Evolutionary conservation across 164 flowering plant species (phyloP), one percentile per base, ranked within the genome.

Genomic region (Warburgia ugandensis): DNA sequence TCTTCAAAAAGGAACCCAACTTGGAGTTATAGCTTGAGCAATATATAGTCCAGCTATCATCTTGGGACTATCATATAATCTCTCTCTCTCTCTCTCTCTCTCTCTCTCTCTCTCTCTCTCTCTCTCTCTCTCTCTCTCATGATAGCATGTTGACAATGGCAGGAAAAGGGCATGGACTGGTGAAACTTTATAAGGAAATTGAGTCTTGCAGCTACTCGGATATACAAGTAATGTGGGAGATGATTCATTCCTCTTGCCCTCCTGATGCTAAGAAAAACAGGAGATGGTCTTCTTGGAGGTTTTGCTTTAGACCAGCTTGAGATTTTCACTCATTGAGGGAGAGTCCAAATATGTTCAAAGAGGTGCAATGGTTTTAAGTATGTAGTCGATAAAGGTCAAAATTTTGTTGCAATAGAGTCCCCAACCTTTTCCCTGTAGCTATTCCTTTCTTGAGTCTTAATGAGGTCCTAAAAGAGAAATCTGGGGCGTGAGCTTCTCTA

Each of bases 141-240:
- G 42, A 8, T 31, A 10, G 17, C 2, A 6, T 8, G 33, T 29
- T 44, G 19, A 20, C 7, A 51, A 35, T 33, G 29, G 40, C 55
- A 51, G 55, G 45, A 11, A 21, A 51, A n/a, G 45, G 35, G 44
- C 45, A 39, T 27, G 45, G 55, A n/a, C 20, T 51, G 55, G 44
- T 37, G 33, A 51, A 51, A 35, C 55, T 51, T 3, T 51, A 14
- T 37, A 39, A 51, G 55, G 55, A 51, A 20, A 51, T 51, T 26
- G 55, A 51, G n/a, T 51, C 55, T 26, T 51, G 45, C 45, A 51
- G 55, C 22, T 51, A 51, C 27, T 26, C 19, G 20, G 55, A 51
- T 38, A 51, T 51, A 31, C 32, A 39, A 51, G 55, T 51, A 14
- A 51, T 51, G 55, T 51, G 55, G 55, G 45, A 51, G n/a, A 51